Evolutionary conservation across 768 basidiomycete species (phyloP), one percentile per base, ranked within the genome.

Genomic region (Tricholoma flavovirens): DNA sequence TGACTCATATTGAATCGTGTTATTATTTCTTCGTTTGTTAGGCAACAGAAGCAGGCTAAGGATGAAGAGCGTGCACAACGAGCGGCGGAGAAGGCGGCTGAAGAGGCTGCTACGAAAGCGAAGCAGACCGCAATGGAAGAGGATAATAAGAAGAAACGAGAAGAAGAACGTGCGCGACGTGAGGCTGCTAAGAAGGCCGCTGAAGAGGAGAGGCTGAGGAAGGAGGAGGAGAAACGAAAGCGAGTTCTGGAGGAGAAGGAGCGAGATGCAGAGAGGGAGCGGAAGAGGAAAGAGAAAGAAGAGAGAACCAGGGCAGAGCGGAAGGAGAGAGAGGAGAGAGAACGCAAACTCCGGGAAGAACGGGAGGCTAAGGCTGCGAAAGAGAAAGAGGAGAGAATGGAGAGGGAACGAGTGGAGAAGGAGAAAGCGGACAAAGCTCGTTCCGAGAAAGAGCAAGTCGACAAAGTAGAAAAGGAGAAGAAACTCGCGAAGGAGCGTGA

Each of bases 41-140:
- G 95, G 75, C 84, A 83, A 69, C 94, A 97, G 75, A 97, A 96
- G 72, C 77, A 83, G 61, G 90, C 87, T 42, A 96, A 96, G 68
- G 97, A 98, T 59, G 91, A 93, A 67, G 94, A 95, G 71, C 83
- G 84, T 57, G 90, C 91, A 7, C 81, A 79, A 19, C 83, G 83
- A 61, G 90, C 91, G 19, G 91, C 90, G 4, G 92, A 91, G 70
- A 86, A 86, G 66, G 89, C 90, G 9, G 92, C 88, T 4, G 92
- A 93, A 66, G 92, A 94, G 58, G 88, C 87, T 9, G 87, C 87
- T 2, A 54, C 74, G 50, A 88, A 87, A 68, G 88, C 87, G 6
- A 87, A 86, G 65, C 90, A 88, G 56, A 81, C 77, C 21, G 87
- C 85, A 4, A 76, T 81, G 30, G 93, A 96, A 66, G 90, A 90